These are phyloP conservation scores for Sphagnum fallax DNA, from an alignment of 228 moss, liverwort and hornwort genomes.

Conservation along the genomic window DNA sequence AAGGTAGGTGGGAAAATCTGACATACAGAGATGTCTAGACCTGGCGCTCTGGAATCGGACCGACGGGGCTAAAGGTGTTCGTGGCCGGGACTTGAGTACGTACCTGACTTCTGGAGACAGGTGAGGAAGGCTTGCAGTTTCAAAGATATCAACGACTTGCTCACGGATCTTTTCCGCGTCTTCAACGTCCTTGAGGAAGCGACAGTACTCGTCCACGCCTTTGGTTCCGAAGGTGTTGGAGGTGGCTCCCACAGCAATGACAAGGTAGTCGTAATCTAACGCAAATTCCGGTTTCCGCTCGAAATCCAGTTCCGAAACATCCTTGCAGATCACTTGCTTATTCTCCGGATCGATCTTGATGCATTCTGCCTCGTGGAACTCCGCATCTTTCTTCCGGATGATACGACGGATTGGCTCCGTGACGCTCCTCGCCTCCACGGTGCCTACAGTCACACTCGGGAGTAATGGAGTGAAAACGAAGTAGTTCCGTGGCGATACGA, in stretches of 20 bases:
- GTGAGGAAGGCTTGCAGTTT: conserved; percentile 82
- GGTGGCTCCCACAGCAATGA: conserved; percentile 73
- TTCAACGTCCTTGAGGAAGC: conserved; percentile 79
- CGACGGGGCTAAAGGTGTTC: no score
- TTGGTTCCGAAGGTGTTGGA: conserved; percentile 84
- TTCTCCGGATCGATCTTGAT: conserved; percentile 56
- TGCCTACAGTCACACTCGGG: conserved; percentile 55
- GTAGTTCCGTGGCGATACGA: conserved; percentile 58
- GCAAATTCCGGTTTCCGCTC: conserved; percentile 51
- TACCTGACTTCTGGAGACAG: conserved; percentile 54
- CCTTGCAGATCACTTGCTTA: conserved; percentile 50
- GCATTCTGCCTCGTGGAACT: conserved; percentile 71
- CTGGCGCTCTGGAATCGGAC: no score
- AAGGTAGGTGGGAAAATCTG: no score
- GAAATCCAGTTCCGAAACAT: conserved; percentile 25
- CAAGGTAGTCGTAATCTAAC: conserved; percentile 69
- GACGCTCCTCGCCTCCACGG: conserved; percentile 49
- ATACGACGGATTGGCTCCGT: conserved; percentile 46
- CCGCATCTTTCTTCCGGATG: conserved; percentile 52
- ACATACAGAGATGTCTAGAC: no score
- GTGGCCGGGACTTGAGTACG: no score
- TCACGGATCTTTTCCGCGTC: conserved; percentile 83
- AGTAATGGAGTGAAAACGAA: conserved; percentile 63
- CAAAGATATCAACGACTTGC: conserved; percentile 81
- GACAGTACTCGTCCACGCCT: conserved; percentile 76